These are phyloP conservation scores for Asterionellopsis glacialis DNA, from an alignment of 108 stramenopile genomes.

Conservation along the genomic window DNA sequence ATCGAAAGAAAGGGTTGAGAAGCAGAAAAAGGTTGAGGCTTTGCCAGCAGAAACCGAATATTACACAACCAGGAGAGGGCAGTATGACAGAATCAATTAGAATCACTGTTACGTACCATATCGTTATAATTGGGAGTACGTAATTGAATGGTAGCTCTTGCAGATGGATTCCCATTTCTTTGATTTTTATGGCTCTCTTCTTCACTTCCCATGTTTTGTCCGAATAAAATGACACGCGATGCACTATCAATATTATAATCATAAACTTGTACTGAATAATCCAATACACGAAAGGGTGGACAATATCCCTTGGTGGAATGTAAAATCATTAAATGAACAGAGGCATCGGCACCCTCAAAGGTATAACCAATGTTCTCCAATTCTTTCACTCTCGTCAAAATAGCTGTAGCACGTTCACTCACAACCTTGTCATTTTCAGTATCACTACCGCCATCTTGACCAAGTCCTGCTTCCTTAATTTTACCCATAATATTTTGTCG, in stretches of 20 bases:
- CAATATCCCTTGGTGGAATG: conserved; percentile 84
- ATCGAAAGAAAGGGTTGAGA: too few species aligned
- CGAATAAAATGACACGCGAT: conserved; percentile 41
- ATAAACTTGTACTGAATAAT: conserved; percentile 83
- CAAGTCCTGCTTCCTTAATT: conserved; percentile 63
- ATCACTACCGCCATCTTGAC: conserved; percentile 19
- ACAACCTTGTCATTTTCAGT: conserved; percentile 12
- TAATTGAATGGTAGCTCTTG: conserved; percentile 88
- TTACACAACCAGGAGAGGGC: too few species aligned
- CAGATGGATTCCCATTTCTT: conserved; percentile 25
- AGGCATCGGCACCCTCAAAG: conserved; percentile 94
- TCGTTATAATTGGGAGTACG: conserved; percentile 41
- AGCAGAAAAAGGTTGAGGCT: too few species aligned
- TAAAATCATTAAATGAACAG: conserved; percentile 90
- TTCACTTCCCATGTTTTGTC: conserved; percentile 13
- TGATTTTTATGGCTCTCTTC: conserved; percentile 7
- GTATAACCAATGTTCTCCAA: conserved; percentile 89
- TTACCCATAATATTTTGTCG: conserved; percentile 89
- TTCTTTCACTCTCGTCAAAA: conserved; percentile 81
- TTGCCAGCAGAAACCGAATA: too few species aligned
- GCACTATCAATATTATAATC: conserved; percentile 80
- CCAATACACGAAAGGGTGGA: conserved; percentile 83
- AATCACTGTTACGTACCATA: conserved; percentile 1
- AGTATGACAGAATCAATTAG: not conserved
- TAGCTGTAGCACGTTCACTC: conserved; percentile 72